Percentiles rank a stretch among this genome's conserved stretches.
These are phyloP conservation scores for Fusarium tuaranense DNA, from an alignment of 2,329 filamentous ascomycete genomes.

Conservation along the genomic window DNA sequence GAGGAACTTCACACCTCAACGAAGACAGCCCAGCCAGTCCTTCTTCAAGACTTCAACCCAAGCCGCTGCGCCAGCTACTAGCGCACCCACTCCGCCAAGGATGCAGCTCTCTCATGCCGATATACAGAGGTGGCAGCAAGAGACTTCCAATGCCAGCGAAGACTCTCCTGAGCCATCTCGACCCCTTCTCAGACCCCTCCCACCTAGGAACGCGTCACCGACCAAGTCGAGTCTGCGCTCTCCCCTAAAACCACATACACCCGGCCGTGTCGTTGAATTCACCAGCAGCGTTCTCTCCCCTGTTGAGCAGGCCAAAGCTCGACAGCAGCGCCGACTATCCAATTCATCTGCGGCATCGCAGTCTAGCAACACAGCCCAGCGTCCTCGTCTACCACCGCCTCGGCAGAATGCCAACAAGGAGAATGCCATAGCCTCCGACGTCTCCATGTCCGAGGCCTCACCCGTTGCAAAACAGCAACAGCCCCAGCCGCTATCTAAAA, in stretches of 20 bases:
- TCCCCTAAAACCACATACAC: constrained; percentile 67
- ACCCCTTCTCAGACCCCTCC: constrained; percentile 60
- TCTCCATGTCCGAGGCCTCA: constrained; percentile 46
- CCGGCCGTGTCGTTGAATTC: constrained; percentile 70
- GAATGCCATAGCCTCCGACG: constrained; percentile 43
- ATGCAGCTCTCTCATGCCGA: constrained; percentile 57
- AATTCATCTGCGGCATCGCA: constrained; percentile 38
- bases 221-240: constrained; percentile 69
- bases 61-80: constrained; percentile 32
- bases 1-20: constrained; percentile 61
- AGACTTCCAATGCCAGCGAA: constrained; percentile 53
- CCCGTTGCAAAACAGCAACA: constrained; percentile 33
- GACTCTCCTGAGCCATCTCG: constrained; percentile 53
- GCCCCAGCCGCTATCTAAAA: constrained; percentile 52
- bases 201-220: constrained; percentile 65
- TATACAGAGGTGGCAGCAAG: constrained; percentile 56
- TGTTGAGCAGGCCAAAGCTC: constrained; percentile 52
- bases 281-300: constrained; percentile 63
- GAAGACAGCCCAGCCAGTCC: constrained; percentile 48
- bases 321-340: constrained; percentile 47
- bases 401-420: constrained; percentile 48
- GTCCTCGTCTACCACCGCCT: constrained; percentile 12
- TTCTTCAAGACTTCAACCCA: constrained; percentile 54
- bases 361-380: constrained; percentile 22
- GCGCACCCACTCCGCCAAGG: constrained; percentile 50